Evolutionary conservation across 2,329 filamentous ascomycete species (phyloP).

Genomic region (Phaeosphaeria sp.): DNA sequence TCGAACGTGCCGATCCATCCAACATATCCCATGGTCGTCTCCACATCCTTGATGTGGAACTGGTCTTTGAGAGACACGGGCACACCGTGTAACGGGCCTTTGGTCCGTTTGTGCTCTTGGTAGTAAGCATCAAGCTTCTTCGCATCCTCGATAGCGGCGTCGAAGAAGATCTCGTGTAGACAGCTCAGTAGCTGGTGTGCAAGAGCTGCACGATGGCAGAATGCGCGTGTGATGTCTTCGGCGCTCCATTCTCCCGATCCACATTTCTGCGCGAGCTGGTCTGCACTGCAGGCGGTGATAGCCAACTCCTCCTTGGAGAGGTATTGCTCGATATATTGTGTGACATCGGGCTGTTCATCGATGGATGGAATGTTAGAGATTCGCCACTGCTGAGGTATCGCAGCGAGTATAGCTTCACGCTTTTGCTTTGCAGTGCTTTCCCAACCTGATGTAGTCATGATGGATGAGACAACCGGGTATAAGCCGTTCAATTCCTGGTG

Average conservation of each 20-base stretch:
- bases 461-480: constrained; percentile 3
- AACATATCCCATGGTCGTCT: constrained; percentile 65
- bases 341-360: constrained; percentile 57
- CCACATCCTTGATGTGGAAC: constrained; percentile 56
- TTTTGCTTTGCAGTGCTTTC: constrained; percentile 59
- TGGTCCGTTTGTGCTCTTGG: constrained; percentile 39
- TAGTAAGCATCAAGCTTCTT: constrained; percentile 51
- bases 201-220: constrained; percentile 63
- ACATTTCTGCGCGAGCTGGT: constrained; percentile 62
- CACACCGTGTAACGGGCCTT: constrained; percentile 55
- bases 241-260: constrained; percentile 63
- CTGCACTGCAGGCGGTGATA: constrained; percentile 67
- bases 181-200: constrained; percentile 56
- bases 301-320: constrained; percentile 61
- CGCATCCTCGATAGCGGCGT: constrained; percentile 52
- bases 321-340: constrained; percentile 62
- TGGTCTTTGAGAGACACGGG: constrained; percentile 58
- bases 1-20: constrained; percentile 70
- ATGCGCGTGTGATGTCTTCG: constrained; percentile 61
- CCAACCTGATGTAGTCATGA: constrained; percentile 51
- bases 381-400: constrained; percentile 65
- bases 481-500: neutral
- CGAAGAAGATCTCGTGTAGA: constrained; percentile 58
- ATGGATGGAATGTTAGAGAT: constrained; percentile 56
- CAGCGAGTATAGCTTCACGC: constrained; percentile 58